Percentiles rank a stretch among this genome's conserved stretches.
phyloP scores from a whole-genome alignment of 495 filamentous ascomycete species.

The Podospora sp. region DNA sequence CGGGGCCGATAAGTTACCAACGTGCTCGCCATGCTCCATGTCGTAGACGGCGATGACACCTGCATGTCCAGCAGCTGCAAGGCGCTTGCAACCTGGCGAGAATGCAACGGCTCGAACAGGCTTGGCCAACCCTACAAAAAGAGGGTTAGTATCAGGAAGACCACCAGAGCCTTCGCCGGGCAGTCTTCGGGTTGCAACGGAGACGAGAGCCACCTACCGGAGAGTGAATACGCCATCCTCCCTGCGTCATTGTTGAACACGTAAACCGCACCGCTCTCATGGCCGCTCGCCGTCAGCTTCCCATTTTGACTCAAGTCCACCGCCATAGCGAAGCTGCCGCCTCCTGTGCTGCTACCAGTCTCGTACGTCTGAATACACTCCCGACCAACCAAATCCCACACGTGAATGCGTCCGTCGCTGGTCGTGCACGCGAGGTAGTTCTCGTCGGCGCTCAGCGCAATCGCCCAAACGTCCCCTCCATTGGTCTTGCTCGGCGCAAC shows the following conservation, averaged over 20 bases:
- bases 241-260: conserved; percentile 91
- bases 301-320: conserved; percentile 81
- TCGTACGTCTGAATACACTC: conserved; percentile 73
- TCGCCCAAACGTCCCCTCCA: conserved; percentile 77
- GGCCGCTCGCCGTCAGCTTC: conserved; percentile 83
- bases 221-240: conserved; percentile 80
- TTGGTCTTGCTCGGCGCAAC: conserved; percentile 43
- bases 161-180: not conserved
- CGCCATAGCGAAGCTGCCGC: conserved; percentile 73
- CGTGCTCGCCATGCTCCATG: conserved; percentile 86
- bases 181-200: not conserved
- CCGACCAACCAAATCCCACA: conserved; percentile 70
- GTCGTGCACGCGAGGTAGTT: conserved; percentile 79
- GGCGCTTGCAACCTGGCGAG: conserved; percentile 77
- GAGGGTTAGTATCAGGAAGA: not conserved
- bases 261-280: conserved; percentile 91
- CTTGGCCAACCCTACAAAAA: conserved; percentile 73
- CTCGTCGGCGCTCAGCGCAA: conserved; percentile 81
- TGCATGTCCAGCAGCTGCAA: conserved; percentile 92
- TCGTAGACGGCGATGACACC: conserved; percentile 90
- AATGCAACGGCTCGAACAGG: conserved; percentile 83
- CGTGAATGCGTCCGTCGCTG: conserved; percentile 80
- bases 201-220: conserved; percentile 56
- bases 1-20: conserved; percentile 72
- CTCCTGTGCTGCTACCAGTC: conserved; percentile 70